phyloP scores from a whole-genome alignment of 148 eudicot species.

The Dysphania ambrosioides region DNA sequence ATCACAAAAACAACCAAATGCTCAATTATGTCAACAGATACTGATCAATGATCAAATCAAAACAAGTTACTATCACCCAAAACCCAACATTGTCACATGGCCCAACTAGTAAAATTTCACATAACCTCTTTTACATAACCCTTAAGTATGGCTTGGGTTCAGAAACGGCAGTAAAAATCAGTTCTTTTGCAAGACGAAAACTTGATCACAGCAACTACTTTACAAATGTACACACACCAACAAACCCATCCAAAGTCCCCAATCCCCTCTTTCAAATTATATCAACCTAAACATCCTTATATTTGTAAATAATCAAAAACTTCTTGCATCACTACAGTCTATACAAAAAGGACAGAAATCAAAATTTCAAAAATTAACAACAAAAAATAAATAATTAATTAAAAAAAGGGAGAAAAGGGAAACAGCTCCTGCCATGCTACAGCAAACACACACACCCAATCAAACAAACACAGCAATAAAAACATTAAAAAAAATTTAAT shows the following conservation, averaged over 20 bases:
- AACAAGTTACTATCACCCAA: neutral
- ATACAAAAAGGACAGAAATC: neutral
- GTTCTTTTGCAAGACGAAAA: neutral
- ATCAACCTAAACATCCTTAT: neutral
- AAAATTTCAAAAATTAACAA: neutral
- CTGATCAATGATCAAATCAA: neutral
- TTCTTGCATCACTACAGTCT: neutral
- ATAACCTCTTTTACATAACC: neutral
- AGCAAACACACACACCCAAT: neutral
- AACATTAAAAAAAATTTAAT: neutral
- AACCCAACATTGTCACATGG: neutral
- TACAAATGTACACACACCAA: neutral
- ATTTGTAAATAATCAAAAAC: conserved; percentile 9
- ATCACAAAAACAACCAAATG: neutral
- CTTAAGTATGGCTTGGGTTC: neutral
- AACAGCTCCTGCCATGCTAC: neutral
- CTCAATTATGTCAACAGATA: neutral
- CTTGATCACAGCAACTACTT: neutral
- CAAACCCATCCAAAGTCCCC: neutral
- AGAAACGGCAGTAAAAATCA: neutral
- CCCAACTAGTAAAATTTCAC: neutral
- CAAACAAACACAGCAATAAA: neutral
- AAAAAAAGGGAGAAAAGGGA: neutral
- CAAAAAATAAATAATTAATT: neutral
- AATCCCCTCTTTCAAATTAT: no score